Evolutionary conservation across 495 filamentous ascomycete species (phyloP), one percentile per base, ranked within the genome.

Genomic region (Entonaema liquescens): DNA sequence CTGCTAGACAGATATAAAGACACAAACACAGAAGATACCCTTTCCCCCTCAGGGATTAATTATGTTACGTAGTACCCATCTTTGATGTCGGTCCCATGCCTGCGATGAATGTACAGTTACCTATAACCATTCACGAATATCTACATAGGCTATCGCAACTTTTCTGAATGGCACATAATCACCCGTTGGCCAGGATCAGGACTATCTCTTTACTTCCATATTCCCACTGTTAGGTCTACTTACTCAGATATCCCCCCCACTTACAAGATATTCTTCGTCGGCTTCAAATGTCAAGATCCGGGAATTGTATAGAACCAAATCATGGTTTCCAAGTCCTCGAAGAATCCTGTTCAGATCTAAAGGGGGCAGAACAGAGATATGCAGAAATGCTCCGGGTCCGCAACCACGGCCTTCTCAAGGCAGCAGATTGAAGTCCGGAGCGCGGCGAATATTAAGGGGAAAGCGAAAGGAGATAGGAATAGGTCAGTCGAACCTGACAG

Each of bases 401-500:
- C 15, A 23, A 56, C 28, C 5, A 56, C 15, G 13, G 11, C 19
- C 54, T 28, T 33, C 29, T n/a, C 5, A 17, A 33, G 54, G 12
- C 17, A 57, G 12, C 6, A 15, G 11, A 21, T 17, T 21, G 19
- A 25, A 35, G 28, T 5, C 28, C 52, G 28, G 7, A 17, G n/a
- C 9, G 13, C 3, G n/a, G n/a, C 2, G 31, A 1, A 31, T 31
- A 3, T 31, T 7, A 33, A 2, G 1, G 11, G 31, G 31, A 19
- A 23, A 21, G 6, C 11, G 54, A 21, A 15, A 35, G 2, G 29
- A 12, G 28, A 11, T 7, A 12, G 31, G 12, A 19, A 5, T 13
- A 21, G 31, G 5, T 65, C 23, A 74, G 23, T 77, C 75, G 23
- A 75, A 72, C 33, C 62, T 74, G 26, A 76, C 68, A 1, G 19